Base-by-base conservation (phyloP, 2,329 filamentous ascomycete genomes). In the Aquanectria penicillioides region DNA sequence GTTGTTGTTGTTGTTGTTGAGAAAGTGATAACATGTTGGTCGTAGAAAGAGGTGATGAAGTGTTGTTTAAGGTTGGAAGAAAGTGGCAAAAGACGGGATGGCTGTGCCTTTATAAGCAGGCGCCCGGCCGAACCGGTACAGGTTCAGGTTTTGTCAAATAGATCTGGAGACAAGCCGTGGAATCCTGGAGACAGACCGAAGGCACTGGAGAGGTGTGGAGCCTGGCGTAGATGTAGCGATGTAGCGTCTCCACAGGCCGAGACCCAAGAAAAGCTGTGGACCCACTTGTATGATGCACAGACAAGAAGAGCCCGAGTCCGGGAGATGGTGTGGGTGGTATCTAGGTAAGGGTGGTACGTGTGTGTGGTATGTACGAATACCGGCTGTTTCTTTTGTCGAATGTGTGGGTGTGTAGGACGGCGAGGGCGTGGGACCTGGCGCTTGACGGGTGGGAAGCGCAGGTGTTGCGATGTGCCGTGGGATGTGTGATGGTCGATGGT, bases 11-110 rank as follows among this genome's bases (percentile, higher is more conserved):
- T 22, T 66, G 58, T 63, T 70, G 68, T 61, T 69, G 64, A 40
- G 70, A 63, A 55, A 73, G 63, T 59, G 71, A 73, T 68, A 72
- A 63, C 71, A 73, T 73, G 65, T 43, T 73, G 69, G 53, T 68
- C 31, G 50, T n/a, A 59, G 61, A 31, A 56, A 34, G 48, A 28
- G 44, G 44, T 65, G 41, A 29, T 57, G 51, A 34, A 28, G 33
- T 22, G 52, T 63, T 61, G 64, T 61, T 68, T 68, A 68, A 62
- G 44, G 51, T 68, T 68, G 58, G 34, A 44, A 41, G 33, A 40
- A 54, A 58, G 68, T 70, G 68, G 68, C 68, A 50, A 67, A 62
- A 65, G 57, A 63, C 52, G 61, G 68, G 64, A 67, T 64, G 57
- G 64, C 33, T 66, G 59, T 10, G 59, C 46, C 55, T 69, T 70